A percentile compares a stretch with the other conserved stretches of the same genome.
Conservation (phyloP, 345 rosid species). For the Rhodamnia argentea region DNA sequence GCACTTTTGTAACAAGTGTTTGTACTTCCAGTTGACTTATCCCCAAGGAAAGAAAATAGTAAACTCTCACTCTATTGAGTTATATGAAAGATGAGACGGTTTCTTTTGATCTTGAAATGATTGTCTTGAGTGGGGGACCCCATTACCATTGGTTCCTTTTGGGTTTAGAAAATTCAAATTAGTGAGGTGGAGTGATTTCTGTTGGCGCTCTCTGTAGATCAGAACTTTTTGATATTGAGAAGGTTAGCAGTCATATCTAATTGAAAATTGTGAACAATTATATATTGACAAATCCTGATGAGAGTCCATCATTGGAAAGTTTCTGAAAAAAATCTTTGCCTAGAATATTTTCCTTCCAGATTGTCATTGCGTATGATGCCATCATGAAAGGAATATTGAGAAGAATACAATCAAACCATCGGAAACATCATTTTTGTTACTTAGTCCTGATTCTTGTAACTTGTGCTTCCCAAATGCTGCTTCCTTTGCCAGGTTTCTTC, state of each 20-base stretch:
- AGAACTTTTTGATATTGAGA: neutral
- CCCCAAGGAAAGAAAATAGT: neutral
- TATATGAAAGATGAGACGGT: neutral
- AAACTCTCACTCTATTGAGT: neutral
- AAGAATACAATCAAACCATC: neutral
- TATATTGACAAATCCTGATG: neutral
- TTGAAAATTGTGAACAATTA: neutral
- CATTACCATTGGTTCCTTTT: neutral
- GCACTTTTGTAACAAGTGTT: neutral
- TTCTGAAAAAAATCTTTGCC: neutral
- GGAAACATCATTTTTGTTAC: neutral
- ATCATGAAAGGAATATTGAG: neutral
- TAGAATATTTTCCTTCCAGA: neutral
- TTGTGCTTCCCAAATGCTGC: neutral
- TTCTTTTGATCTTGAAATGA: neutral
- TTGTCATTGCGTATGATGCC: neutral
- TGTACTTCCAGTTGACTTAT: neutral
- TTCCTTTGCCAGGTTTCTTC: conserved; percentile 27
- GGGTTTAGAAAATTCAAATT: neutral
- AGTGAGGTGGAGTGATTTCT: neutral
- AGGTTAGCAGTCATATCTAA: neutral
- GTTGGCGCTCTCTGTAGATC: neutral
- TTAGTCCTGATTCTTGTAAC: neutral
- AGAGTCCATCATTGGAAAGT: neutral
- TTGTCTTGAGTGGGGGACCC: neutral